Evolutionary conservation across 169 alveolate species (phyloP).

Genomic region (Plasmodium sp.): DNA sequence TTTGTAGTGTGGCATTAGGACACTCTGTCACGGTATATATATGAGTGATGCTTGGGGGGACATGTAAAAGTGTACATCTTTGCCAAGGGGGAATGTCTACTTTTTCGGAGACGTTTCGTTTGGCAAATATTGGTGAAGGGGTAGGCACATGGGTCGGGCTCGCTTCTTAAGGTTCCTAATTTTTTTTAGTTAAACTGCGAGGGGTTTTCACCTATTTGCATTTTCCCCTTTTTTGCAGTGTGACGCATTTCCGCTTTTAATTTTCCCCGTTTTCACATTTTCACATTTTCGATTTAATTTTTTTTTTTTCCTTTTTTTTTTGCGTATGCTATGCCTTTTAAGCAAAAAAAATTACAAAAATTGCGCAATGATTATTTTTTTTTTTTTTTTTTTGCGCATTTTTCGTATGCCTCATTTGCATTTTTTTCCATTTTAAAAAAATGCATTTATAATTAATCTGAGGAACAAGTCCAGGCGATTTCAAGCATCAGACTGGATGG

Average conservation of each 20-base stretch:
- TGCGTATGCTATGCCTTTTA: not conserved
- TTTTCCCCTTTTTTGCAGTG: not conserved
- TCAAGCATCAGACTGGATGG: not conserved
- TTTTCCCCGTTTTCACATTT: not conserved
- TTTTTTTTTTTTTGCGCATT: not conserved
- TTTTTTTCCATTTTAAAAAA: not conserved
- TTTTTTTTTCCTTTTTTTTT: not conserved
- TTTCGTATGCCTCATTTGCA: not conserved
- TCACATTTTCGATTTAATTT: not conserved
- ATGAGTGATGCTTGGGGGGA: not conserved
- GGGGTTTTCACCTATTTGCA: not conserved
- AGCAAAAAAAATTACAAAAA: not conserved
- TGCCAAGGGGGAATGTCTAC: constrained; percentile 4
- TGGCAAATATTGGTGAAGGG: not conserved
- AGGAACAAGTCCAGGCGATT: not conserved
- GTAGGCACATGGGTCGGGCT: not conserved
- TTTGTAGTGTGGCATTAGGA: not conserved
- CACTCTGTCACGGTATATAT: not conserved
- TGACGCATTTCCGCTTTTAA: not conserved
- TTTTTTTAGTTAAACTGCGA: not conserved
- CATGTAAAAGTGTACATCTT: not conserved
- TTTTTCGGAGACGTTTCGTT: not conserved
- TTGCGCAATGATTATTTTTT: not conserved
- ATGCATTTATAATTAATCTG: not conserved
- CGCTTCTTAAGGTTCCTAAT: not conserved